Conservation (phyloP, 179 eudicot species). For the Sideroxylon spinosum region DNA sequence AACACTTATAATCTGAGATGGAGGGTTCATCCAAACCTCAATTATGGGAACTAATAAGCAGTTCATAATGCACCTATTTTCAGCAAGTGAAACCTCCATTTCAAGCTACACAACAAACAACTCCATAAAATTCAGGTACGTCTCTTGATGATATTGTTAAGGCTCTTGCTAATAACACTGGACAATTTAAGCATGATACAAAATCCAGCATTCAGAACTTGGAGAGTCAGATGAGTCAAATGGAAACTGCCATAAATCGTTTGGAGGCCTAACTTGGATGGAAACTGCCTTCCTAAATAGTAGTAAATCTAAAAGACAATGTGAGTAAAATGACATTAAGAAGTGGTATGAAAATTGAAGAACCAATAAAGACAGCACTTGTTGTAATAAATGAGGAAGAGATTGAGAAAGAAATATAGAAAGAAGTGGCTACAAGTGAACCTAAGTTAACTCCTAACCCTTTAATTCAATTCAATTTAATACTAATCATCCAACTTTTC, state of each 20-base stretch:
- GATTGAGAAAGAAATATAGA: too few relatives aligned
- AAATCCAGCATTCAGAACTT: neutral
- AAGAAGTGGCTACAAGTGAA: too few relatives aligned
- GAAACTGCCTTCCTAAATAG: neutral
- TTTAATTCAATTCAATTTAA: too few relatives aligned
- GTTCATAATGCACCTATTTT: too few relatives aligned
- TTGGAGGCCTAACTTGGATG: neutral
- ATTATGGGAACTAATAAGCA: neutral
- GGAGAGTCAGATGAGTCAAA: slow-evolving; percentile 11
- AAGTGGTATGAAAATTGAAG: slow-evolving; percentile 1
- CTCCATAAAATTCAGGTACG: too few relatives aligned
- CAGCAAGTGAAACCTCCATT: too few relatives aligned
- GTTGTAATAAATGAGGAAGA: too few relatives aligned
- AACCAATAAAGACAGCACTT: too few relatives aligned
- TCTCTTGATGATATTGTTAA: neutral
- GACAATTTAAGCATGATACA: neutral
- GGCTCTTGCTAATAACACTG: neutral
- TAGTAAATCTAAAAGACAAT: slow-evolving; percentile 10
- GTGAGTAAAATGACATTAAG: slow-evolving; percentile 11
- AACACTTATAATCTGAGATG: neutral
- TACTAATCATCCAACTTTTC: too few relatives aligned
- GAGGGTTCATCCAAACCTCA: neutral
- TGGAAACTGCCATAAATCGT: neutral
- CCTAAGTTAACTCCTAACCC: too few relatives aligned
- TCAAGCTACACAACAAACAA: too few relatives aligned